phyloP scores from a whole-genome alignment of 2,329 filamentous ascomycete species.

The Sclerotinia trifoliorum region DNA sequence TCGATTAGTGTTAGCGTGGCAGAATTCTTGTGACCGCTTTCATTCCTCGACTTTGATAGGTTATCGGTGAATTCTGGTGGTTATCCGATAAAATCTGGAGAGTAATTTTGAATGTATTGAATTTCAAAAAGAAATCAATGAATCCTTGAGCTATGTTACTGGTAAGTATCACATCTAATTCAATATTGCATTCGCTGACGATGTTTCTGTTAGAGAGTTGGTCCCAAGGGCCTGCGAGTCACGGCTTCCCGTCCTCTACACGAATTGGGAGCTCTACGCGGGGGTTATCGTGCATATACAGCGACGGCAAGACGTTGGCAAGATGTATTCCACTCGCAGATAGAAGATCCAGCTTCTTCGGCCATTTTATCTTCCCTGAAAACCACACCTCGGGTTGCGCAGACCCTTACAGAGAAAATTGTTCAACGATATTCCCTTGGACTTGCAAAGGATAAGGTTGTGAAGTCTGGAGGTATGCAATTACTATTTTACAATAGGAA shows the following conservation, averaged over 20 bases:
- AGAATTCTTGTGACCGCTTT: not conserved
- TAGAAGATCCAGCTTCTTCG: constrained; percentile 52
- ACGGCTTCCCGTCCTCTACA: constrained; percentile 34
- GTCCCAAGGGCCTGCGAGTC: constrained; percentile 36
- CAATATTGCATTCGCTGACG: not conserved
- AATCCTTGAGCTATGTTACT: constrained; percentile 22
- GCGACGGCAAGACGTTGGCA: constrained; percentile 42
- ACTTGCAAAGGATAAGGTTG: constrained; percentile 69
- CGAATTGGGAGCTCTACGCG: constrained; percentile 30
- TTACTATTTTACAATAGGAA: not conserved
- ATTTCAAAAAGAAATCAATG: constrained; percentile 12
- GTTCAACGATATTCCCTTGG: constrained; percentile 79
- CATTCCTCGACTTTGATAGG: constrained; percentile 1
- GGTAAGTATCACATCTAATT: not conserved
- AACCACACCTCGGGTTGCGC: constrained; percentile 47
- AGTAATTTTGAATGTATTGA: constrained; percentile 6
- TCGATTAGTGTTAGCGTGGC: not conserved
- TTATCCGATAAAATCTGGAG: constrained; percentile 17
- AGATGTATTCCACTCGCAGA: constrained; percentile 63
- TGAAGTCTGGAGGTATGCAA: constrained; percentile 57
- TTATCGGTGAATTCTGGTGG: not conserved
- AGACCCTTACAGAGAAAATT: constrained; percentile 91
- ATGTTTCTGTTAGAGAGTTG: constrained; percentile 24
- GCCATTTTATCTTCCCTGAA: constrained; percentile 54
- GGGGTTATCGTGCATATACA: constrained; percentile 33